These are phyloP conservation scores for Euphorbia peplus DNA, from an alignment of 345 rosid genomes.

Conservation along the genomic window DNA sequence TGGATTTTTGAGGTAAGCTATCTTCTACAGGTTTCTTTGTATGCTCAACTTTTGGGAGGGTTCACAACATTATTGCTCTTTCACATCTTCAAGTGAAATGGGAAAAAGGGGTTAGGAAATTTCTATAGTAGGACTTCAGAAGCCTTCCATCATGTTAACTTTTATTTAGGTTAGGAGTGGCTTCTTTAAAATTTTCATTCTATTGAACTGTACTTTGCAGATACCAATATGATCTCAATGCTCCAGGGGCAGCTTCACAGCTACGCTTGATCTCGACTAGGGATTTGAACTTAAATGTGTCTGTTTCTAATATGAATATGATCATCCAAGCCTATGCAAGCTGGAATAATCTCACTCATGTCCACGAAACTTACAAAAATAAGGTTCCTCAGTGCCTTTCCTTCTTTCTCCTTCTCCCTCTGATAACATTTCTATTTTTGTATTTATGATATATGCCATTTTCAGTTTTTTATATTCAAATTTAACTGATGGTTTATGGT, in stretches of 20 bases:
- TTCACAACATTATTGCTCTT: neutral
- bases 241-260: slow-evolving; percentile 78
- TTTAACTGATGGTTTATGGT: slow-evolving; percentile 21
- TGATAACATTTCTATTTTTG: neutral
- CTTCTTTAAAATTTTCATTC: neutral
- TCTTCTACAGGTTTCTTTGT: neutral
- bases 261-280: slow-evolving; percentile 67
- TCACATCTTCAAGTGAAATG: neutral
- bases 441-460: neutral
- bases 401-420: neutral
- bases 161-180: neutral
- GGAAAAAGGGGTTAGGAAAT: neutral
- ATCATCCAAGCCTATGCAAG: slow-evolving; percentile 95
- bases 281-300: slow-evolving; percentile 80
- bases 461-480: neutral
- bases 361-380: slow-evolving; percentile 44
- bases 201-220: slow-evolving; percentile 39
- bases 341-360: slow-evolving; percentile 76
- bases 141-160: neutral
- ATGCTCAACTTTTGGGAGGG: neutral
- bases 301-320: slow-evolving; percentile 85
- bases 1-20: slow-evolving; percentile 63
- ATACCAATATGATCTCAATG: slow-evolving; percentile 72
- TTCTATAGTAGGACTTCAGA: neutral
- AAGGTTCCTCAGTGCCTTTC: slow-evolving; percentile 35